Conservation (phyloP, 176 grass and related monocot species). For the Zizania latifolia region DNA sequence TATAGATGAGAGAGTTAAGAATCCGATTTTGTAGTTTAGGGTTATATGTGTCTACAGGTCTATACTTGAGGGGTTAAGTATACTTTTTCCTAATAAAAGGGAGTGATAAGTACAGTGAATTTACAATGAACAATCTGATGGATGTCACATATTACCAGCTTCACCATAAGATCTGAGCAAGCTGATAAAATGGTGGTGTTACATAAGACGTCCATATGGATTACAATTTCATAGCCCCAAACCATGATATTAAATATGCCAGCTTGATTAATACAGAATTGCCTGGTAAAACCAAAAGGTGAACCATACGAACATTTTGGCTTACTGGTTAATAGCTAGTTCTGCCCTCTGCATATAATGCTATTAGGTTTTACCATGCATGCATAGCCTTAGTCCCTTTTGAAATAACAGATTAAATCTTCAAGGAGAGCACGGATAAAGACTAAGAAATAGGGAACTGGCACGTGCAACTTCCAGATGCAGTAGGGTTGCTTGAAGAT, state of each 20-base stretch:
- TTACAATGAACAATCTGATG: background rate
- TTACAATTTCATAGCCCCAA: background rate
- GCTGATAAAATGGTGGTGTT: background rate
- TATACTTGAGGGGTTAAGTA: no score
- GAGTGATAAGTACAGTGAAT: background rate
- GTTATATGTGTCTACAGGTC: no score
- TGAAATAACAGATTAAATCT: background rate
- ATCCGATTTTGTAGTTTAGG: no score
- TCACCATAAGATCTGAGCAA: constrained; percentile 17
- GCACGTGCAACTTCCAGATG: background rate
- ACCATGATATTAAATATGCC: background rate
- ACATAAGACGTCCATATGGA: background rate
- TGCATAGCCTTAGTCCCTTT: background rate
- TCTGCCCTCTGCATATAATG: background rate
- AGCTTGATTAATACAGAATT: background rate
- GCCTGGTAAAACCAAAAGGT: background rate
- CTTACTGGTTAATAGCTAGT: background rate
- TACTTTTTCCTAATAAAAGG: no score
- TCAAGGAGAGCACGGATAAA: background rate
- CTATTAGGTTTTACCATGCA: background rate
- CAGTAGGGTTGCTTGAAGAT: no score
- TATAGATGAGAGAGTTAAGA: no score
- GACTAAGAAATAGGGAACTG: background rate
- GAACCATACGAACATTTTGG: background rate
- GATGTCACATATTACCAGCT: background rate